Conservation (phyloP, 768 basidiomycete genomes). For the Mycena pura region DNA sequence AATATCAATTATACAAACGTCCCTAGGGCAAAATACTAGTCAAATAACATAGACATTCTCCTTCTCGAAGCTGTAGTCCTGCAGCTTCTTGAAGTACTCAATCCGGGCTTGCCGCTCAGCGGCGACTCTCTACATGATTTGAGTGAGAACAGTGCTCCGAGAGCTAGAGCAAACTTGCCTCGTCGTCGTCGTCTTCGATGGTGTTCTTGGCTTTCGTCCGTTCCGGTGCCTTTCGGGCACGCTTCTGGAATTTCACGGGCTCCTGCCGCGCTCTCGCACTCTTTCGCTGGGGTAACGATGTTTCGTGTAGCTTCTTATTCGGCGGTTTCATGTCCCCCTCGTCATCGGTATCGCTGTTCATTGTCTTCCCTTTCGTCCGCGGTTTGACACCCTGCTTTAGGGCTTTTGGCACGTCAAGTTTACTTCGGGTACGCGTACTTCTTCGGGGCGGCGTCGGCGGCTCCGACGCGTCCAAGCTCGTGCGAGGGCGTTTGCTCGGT, state of each 20-base stretch:
- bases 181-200: constrained; percentile 17
- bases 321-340: no score
- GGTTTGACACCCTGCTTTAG: no score
- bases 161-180: not conserved
- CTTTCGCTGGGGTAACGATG: no score
- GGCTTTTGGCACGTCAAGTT: not conserved
- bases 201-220: constrained; percentile 7
- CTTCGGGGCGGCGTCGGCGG: constrained; percentile 8
- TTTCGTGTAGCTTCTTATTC: no score
- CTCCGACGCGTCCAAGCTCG: constrained; percentile 9
- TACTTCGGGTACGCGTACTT: not conserved
- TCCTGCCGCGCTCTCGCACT: constrained; percentile 7
- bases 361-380: no score
- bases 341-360: no score
- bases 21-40: constrained; percentile 29
- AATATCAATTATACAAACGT: not conserved
- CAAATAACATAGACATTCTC: constrained; percentile 66
- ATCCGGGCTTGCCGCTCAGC: constrained; percentile 56
- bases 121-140: constrained; percentile 44
- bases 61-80: constrained; percentile 59
- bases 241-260: constrained; percentile 18
- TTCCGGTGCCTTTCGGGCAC: not conserved
- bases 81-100: constrained; percentile 60
- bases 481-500: constrained; percentile 14
- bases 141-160: not conserved